A percentile compares a stretch with the other conserved stretches of the same genome.
Conservation (phyloP, 2,329 filamentous ascomycete species). For the Fusarium euwallaceae region DNA sequence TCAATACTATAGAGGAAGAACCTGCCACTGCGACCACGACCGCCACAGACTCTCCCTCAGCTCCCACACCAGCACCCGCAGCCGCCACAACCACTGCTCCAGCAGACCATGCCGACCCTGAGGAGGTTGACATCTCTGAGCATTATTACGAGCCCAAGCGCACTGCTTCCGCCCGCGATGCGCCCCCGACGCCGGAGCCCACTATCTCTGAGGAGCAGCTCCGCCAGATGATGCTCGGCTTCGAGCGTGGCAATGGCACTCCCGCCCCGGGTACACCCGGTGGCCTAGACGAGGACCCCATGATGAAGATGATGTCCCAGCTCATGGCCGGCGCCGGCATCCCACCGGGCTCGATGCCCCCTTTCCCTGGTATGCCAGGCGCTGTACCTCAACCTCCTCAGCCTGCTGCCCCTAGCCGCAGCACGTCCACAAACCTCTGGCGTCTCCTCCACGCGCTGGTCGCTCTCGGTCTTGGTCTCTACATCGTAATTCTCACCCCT, state of each 20-base stretch:
- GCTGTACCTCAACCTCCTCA: constrained; percentile 53
- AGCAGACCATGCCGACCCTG: constrained; percentile 71
- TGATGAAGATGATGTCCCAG: constrained; percentile 79
- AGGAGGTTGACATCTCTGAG: constrained; percentile 83
- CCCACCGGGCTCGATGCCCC: constrained; percentile 48
- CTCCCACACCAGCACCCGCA: constrained; percentile 50
- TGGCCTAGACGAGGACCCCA: constrained; percentile 50
- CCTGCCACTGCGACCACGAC: constrained; percentile 32
- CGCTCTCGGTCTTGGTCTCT: constrained; percentile 76
- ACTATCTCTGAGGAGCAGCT: constrained; percentile 69
- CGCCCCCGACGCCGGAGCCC: constrained; percentile 47
- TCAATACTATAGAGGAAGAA: constrained; percentile 15
- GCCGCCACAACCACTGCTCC: constrained; percentile 49
- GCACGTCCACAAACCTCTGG: constrained; percentile 69
- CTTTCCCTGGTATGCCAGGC: constrained; percentile 55
- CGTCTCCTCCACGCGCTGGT: constrained; percentile 80
- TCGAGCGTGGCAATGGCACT: constrained; percentile 54
- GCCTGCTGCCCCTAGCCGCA: constrained; percentile 44
- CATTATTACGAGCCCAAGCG: constrained; percentile 74
- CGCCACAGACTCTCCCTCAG: constrained; percentile 44
- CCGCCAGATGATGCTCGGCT: constrained; percentile 74
- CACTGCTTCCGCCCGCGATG: constrained; percentile 48
- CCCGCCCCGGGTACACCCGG: constrained; percentile 38
- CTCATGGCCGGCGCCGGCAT: constrained; percentile 67
- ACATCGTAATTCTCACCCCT: constrained; percentile 75